These are phyloP conservation scores for Jimgerdemannia lactiflua DNA, from an alignment of 192 early-diverging fungal species.

Conservation along the genomic window DNA sequence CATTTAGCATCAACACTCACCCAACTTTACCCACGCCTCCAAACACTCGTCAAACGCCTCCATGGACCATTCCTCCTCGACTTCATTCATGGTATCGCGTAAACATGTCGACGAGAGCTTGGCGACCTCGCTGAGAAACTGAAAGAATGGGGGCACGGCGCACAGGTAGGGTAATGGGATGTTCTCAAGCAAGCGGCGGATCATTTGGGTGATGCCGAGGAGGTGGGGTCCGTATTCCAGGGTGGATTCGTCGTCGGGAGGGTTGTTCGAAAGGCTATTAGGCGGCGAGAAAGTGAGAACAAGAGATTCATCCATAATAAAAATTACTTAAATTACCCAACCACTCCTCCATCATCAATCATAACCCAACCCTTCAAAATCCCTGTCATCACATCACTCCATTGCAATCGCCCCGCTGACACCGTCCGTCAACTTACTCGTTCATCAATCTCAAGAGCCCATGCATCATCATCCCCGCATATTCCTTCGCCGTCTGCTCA, in stretches of 20 bases:
- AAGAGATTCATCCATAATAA: neutral
- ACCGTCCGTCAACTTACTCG: slow-evolving; percentile 35
- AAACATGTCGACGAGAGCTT: slow-evolving; percentile 54
- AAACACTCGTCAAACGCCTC: slow-evolving; percentile 64
- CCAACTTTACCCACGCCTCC: slow-evolving; percentile 57
- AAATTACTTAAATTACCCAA: neutral
- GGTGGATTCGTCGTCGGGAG: slow-evolving; percentile 19
- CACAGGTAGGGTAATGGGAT: slow-evolving; percentile 45
- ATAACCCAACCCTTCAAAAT: too few species aligned
- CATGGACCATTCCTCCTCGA: slow-evolving; percentile 48
- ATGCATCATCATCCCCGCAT: slow-evolving; percentile 50
- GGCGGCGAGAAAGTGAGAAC: slow-evolving; percentile 1
- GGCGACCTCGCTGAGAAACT: slow-evolving; percentile 56
- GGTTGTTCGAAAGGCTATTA: slow-evolving; percentile 18
- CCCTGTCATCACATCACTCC: neutral
- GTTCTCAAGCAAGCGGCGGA: slow-evolving; percentile 51
- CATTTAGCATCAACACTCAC: slow-evolving; percentile 27
- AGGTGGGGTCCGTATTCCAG: slow-evolving; percentile 40
- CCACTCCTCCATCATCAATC: too few species aligned
- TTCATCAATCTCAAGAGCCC: slow-evolving; percentile 50
- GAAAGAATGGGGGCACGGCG: slow-evolving; percentile 47
- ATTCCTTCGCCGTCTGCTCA: slow-evolving; percentile 36
- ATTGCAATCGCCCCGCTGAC: neutral
- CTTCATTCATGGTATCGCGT: slow-evolving; percentile 23
- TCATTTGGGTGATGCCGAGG: slow-evolving; percentile 51